Base-by-base conservation (phyloP, 371 early-diverging fungal genomes). In the Dinochytrium kinnereticum region DNA sequence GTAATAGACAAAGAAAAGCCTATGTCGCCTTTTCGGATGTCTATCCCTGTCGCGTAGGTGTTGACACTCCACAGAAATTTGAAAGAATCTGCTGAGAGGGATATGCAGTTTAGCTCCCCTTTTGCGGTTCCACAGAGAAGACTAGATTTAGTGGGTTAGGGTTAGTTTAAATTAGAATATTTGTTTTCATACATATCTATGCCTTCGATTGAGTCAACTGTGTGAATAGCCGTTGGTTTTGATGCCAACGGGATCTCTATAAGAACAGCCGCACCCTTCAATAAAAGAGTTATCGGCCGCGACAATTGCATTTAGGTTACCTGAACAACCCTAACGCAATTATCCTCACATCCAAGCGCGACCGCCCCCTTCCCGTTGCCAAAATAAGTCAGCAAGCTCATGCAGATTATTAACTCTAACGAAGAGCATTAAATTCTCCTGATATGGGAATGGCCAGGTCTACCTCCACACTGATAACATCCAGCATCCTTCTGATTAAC, bases 91-190 rank as follows among this genome's bases (percentile, higher is more conserved):
- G 10, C 57, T 7, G 24, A 55, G 7, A 55, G 24, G 26, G 15
- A 7, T 15, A 55, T 55, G 57, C 57, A 55, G 57, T 17, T 26
- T 7, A 55, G 10, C 24, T 55, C 57, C 17, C 57, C 30, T 10
- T 55, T 55, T 10, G 24, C 57, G 26, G 57, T 55, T 10, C 57
- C 57, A 55, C 57, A 55, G 24, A 55, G 24, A 15, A 55, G 44
- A 19, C 30, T 55, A n/a, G n/a, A n/a, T n/a, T n/a, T n/a, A n/a
- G 26, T 55, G 57, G 30, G 5, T 26, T 30, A 55, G 7, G 15
- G 57, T 55, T 55, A 55, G 26, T 15, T 17, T 55, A 24, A 55
- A 55, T 7, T 26, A 7, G 7, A 55, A 30, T 19, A 55, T 7
- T 17, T 10, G 5, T 5, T 10, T 17, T 5, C 21, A 15, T 26